A percentile compares a stretch with the other conserved stretches of the same genome.
These are phyloP conservation scores for Eucalyptus pumila DNA, from an alignment of 345 rosid species.

Conservation along the genomic window DNA sequence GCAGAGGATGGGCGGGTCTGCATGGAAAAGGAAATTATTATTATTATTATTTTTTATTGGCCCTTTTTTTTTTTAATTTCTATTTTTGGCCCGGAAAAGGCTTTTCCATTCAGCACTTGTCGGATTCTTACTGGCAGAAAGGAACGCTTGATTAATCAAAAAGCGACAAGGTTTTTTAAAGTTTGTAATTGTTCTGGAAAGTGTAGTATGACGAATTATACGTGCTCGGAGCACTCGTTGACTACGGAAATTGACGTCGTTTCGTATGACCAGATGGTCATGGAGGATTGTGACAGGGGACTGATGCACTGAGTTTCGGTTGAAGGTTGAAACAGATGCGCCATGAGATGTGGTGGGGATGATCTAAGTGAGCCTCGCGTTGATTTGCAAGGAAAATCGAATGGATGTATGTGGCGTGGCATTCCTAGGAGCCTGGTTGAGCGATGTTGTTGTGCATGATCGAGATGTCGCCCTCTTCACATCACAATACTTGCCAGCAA, in stretches of 20 bases:
- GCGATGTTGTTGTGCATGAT: fast-evolving
- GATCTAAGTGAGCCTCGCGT: background rate
- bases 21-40: background rate
- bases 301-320: background rate
- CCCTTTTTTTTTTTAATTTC: background rate
- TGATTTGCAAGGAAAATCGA: background rate
- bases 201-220: background rate
- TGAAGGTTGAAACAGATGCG: too few species aligned
- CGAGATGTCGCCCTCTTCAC: background rate
- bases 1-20: background rate
- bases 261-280: background rate
- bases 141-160: background rate
- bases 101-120: background rate
- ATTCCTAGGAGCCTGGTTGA: fast-evolving
- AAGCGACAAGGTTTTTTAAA: background rate
- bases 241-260: background rate
- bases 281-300: background rate
- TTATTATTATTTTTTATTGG: too few species aligned
- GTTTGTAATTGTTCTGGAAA: background rate
- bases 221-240: background rate
- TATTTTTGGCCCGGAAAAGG: background rate
- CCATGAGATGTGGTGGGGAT: background rate
- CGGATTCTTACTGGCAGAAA: background rate
- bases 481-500: fast-evolving
- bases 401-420: background rate